These are phyloP conservation scores for Talaromyces rugulosus DNA, from an alignment of 2,329 filamentous ascomycete species.

Conservation along the genomic window DNA sequence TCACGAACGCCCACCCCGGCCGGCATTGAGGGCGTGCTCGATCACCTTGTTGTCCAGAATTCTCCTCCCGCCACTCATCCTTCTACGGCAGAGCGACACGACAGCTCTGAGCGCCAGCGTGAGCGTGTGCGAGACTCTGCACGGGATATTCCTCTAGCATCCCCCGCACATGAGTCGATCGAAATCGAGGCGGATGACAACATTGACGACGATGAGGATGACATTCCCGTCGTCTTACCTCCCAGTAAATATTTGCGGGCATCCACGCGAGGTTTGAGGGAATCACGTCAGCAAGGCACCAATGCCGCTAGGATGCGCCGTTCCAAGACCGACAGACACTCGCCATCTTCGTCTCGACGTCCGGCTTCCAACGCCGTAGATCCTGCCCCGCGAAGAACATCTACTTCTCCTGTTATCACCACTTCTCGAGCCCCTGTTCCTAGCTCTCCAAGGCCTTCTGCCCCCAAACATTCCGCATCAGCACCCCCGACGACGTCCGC, in stretches of 20 bases:
- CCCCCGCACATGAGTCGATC: not conserved
- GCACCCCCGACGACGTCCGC: not conserved
- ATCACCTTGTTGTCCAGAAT: slow-evolving; percentile 27
- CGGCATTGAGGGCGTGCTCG: slow-evolving; percentile 33
- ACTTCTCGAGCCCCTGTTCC: not conserved
- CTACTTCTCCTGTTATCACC: slow-evolving; percentile 9
- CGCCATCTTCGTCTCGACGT: slow-evolving; percentile 8
- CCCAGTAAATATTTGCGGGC: slow-evolving; percentile 9
- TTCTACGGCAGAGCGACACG: slow-evolving; percentile 1
- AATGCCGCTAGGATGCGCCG: slow-evolving; percentile 6
- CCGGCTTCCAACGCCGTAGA: slow-evolving; percentile 4
- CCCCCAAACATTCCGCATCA: not conserved
- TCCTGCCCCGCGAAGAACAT: not conserved
- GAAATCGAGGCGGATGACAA: slow-evolving; percentile 12
- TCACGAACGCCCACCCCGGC: slow-evolving; percentile 18
- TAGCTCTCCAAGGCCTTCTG: not conserved
- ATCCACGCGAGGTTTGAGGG: slow-evolving; percentile 1
- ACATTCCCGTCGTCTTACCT: slow-evolving; percentile 4
- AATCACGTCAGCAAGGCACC: not conserved
- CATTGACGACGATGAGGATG: slow-evolving; percentile 3
- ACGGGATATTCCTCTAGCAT: not conserved
- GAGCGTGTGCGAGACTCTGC: not conserved
- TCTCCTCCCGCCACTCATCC: slow-evolving; percentile 6
- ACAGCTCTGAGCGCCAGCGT: not conserved
- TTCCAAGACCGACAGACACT: slow-evolving; percentile 3